Evolutionary conservation across 2,329 filamentous ascomycete genomes (phyloP).

Genomic region (Penicillium corylophilum): DNA sequence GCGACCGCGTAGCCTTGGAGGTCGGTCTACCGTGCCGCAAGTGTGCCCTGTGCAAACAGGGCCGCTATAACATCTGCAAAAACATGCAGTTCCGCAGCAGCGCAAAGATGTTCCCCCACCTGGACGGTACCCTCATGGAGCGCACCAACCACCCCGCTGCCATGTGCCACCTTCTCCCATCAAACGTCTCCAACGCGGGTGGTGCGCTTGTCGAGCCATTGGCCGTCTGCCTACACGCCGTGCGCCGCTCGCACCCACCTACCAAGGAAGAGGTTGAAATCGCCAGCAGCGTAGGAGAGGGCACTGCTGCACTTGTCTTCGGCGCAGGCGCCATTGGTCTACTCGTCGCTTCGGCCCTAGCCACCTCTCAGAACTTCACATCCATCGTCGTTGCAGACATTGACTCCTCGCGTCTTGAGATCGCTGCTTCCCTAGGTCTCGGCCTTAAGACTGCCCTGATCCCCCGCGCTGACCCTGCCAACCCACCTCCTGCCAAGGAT

Average conservation of each 20-base stretch:
- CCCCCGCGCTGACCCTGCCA: constrained; percentile 28
- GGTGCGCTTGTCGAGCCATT: constrained; percentile 62
- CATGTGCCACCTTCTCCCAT: constrained; percentile 60
- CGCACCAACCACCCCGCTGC: constrained; percentile 60
- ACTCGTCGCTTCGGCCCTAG: constrained; percentile 58
- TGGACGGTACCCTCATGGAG: constrained; percentile 64
- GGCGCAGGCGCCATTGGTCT: constrained; percentile 63
- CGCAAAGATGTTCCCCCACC: constrained; percentile 61
- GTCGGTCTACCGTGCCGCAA: constrained; percentile 79
- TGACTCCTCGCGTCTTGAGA: constrained; percentile 55
- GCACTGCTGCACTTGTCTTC: constrained; percentile 56
- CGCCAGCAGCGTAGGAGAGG: constrained; percentile 41
- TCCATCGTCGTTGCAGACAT: constrained; percentile 63
- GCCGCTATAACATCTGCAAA: constrained; percentile 63
- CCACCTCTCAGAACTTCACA: constrained; percentile 53
- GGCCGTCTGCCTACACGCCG: constrained; percentile 61
- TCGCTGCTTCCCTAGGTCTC: constrained; percentile 47
- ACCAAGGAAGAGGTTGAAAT: constrained; percentile 34
- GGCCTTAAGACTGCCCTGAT: constrained; percentile 40
- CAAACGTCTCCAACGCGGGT: constrained; percentile 53
- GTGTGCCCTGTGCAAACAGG: constrained; percentile 56
- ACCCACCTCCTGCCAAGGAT: constrained; percentile 32
- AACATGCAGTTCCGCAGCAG: constrained; percentile 58
- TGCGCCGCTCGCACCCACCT: constrained; percentile 54
- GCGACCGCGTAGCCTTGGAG: constrained; percentile 89